Evolutionary conservation across 2,329 filamentous ascomycete species (phyloP).

Genomic region (Graphilbum ipis-grandicollis): DNA sequence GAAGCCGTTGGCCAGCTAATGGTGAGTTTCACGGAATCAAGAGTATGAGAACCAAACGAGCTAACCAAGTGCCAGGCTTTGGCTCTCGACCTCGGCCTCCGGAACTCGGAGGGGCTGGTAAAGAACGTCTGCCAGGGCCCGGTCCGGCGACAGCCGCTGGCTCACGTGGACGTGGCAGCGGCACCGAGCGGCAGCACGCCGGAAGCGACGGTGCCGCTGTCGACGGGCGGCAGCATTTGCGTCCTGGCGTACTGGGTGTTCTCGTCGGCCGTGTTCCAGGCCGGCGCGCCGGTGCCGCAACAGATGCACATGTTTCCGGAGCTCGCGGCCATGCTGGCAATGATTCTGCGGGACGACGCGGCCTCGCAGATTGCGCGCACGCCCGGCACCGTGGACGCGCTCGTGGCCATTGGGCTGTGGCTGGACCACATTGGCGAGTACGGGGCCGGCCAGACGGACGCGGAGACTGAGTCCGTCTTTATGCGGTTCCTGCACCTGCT

Average conservation of each 20-base stretch:
- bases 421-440: conserved; percentile 27
- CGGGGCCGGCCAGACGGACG: conserved; percentile 11
- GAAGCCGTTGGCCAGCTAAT: conserved; percentile 56
- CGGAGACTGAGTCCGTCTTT: conserved; percentile 17
- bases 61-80: too few relatives aligned
- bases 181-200: not conserved
- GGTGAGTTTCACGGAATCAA: conserved; percentile 27
- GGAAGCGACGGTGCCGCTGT: conserved; percentile 32
- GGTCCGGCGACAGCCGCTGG: conserved; percentile 26
- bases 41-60: too few relatives aligned
- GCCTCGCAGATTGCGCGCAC: conserved; percentile 29
- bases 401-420: conserved; percentile 42
- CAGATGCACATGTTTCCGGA: conserved; percentile 40
- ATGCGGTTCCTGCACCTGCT: conserved; percentile 44
- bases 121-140: conserved; percentile 24
- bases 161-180: conserved; percentile 11
- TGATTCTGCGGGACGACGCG: conserved; percentile 33
- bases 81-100: conserved; percentile 42
- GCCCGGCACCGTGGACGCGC: conserved; percentile 38
- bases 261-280: conserved; percentile 41
- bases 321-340: conserved; percentile 34
- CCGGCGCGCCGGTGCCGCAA: conserved; percentile 32
- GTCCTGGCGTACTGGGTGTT: conserved; percentile 46
- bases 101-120: conserved; percentile 27
- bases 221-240: conserved; percentile 39